phyloP scores from a whole-genome alignment of 495 filamentous ascomycete genomes.

The Penicillium diatomitis region DNA sequence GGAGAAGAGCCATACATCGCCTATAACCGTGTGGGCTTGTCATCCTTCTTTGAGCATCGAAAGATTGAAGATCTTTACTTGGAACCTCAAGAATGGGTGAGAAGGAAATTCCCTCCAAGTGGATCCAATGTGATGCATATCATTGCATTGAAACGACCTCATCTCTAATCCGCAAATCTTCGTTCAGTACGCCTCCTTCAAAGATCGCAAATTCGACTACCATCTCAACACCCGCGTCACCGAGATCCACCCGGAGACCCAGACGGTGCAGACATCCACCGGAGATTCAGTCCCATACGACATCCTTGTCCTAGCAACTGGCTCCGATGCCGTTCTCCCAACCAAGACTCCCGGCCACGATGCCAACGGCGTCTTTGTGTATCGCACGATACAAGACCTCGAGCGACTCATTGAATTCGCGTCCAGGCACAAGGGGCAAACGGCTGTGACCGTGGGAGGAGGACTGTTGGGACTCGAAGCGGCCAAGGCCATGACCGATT shows the following conservation, averaged over 20 bases:
- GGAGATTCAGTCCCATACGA: slow-evolving; percentile 73
- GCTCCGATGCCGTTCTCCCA: slow-evolving; percentile 82
- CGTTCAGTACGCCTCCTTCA: slow-evolving; percentile 42
- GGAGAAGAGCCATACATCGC: slow-evolving; percentile 89
- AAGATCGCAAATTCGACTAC: slow-evolving; percentile 64
- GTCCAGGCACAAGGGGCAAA: slow-evolving; percentile 51
- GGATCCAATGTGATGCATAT: neutral
- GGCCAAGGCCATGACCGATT: slow-evolving; percentile 90
- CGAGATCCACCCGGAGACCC: slow-evolving; percentile 53
- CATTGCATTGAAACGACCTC: neutral
- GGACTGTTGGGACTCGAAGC: slow-evolving; percentile 87
- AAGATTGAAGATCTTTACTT: slow-evolving; percentile 85
- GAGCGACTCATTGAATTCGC: slow-evolving; percentile 73
- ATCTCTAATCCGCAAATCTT: neutral
- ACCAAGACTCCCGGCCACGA: slow-evolving; percentile 73
- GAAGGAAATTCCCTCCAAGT: slow-evolving; percentile 8
- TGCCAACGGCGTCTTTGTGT: slow-evolving; percentile 88
- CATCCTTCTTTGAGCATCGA: slow-evolving; percentile 85
- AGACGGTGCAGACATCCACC: slow-evolving; percentile 61
- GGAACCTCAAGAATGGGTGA: slow-evolving; percentile 82
- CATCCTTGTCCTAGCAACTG: slow-evolving; percentile 82
- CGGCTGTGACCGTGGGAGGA: slow-evolving; percentile 80
- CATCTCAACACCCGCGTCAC: slow-evolving; percentile 77
- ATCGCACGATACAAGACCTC: slow-evolving; percentile 81
- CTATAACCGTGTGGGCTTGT: slow-evolving; percentile 94